phyloP scores from a whole-genome alignment of 768 basidiomycete species.

The Pisolithus microcarpus region DNA sequence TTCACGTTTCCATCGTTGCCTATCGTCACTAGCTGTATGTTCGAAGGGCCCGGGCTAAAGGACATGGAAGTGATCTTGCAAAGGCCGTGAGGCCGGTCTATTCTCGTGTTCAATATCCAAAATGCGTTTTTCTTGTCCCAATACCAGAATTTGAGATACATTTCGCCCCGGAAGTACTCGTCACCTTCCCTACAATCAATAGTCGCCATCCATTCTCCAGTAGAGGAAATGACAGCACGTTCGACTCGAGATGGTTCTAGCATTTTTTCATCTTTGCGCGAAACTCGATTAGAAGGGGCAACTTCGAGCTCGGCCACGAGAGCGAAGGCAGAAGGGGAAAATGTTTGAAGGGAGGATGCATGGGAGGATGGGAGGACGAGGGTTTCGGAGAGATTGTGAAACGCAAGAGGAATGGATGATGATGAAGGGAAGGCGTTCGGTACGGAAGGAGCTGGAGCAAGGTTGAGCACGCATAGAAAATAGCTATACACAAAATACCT shows the following conservation, averaged over 20 bases:
- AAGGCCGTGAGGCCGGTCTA: conserved; percentile 80
- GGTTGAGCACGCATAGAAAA: conserved; percentile 1
- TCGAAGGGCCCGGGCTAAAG: conserved; percentile 52
- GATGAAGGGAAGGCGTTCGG: conserved; percentile 30
- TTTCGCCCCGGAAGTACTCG: conserved; percentile 55
- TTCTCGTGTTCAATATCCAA: conserved; percentile 80
- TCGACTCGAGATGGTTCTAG: conserved; percentile 75
- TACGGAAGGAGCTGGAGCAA: conserved; percentile 29
- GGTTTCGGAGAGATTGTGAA: conserved; percentile 66
- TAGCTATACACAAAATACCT: conserved; percentile 36
- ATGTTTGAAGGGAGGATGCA: conserved; percentile 90
- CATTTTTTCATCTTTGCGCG: conserved; percentile 68
- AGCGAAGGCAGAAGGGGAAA: conserved; percentile 63
- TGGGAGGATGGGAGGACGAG: conserved; percentile 90
- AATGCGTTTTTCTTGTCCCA: conserved; percentile 61
- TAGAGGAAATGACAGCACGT: conserved; percentile 52
- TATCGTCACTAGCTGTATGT: conserved; percentile 57
- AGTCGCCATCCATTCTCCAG: conserved; percentile 90
- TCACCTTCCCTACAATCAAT: conserved; percentile 69
- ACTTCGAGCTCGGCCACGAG: conserved; percentile 86
- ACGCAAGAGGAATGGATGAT: conserved; percentile 57
- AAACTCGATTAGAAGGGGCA: conserved; percentile 86
- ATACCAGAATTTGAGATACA: conserved; percentile 85
- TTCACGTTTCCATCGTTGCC: conserved; percentile 73
- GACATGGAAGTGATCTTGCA: conserved; percentile 52